phyloP scores from a whole-genome alignment of 2,329 filamentous ascomycete species.

The Plenodomus tracheiphilus region DNA sequence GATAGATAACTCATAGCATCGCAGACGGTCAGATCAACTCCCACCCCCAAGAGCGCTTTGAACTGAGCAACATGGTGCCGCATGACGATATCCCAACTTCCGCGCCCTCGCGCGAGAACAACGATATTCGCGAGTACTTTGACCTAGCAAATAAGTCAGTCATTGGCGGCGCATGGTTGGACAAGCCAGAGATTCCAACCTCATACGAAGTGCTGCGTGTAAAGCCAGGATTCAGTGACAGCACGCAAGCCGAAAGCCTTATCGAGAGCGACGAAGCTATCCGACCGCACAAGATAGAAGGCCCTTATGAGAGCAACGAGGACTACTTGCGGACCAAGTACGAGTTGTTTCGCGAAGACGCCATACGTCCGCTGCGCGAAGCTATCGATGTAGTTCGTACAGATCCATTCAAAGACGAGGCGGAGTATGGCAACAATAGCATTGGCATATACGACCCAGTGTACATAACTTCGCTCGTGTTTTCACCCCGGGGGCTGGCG shows the following conservation, averaged over 20 bases:
- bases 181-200: slow-evolving; percentile 59
- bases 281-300: slow-evolving; percentile 41
- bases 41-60: slow-evolving; percentile 19
- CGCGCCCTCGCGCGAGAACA: slow-evolving; percentile 13
- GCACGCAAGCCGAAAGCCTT: slow-evolving; percentile 10
- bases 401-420: slow-evolving; percentile 53
- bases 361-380: slow-evolving; percentile 68
- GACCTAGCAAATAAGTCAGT: slow-evolving; percentile 17
- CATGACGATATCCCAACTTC: slow-evolving; percentile 19
- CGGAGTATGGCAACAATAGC: slow-evolving; percentile 41
- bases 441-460: slow-evolving; percentile 57
- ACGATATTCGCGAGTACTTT: slow-evolving; percentile 35
- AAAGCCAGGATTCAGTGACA: slow-evolving; percentile 1
- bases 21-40: slow-evolving; percentile 23
- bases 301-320: slow-evolving; percentile 63
- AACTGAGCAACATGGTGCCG: slow-evolving; percentile 2
- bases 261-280: slow-evolving; percentile 24
- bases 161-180: slow-evolving; percentile 30
- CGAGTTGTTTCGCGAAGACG: slow-evolving; percentile 74
- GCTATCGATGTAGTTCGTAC: slow-evolving; percentile 57
- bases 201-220: slow-evolving; percentile 53
- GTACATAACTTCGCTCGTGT: slow-evolving; percentile 65
- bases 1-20: not conserved
- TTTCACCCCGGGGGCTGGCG: slow-evolving; percentile 65
- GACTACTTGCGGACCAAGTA: slow-evolving; percentile 76